Conservation (phyloP, 116 monocot genomes). For the Cymodocea nodosa region DNA sequence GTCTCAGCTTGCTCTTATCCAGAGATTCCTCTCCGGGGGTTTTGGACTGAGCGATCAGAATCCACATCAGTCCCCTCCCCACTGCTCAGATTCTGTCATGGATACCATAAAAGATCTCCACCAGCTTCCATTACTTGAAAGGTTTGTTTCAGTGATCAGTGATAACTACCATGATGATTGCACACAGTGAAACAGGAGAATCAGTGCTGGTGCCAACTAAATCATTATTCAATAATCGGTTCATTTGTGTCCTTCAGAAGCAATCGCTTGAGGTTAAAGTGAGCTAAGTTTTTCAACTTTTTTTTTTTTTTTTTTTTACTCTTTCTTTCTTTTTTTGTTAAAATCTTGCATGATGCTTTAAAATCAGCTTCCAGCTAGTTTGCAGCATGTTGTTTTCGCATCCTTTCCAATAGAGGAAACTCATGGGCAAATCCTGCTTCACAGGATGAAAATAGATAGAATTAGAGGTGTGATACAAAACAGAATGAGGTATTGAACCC, state of each 20-base stretch:
- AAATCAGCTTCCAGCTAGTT: not conserved
- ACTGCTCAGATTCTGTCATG: conserved; percentile 55
- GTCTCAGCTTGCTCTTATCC: conserved; percentile 82
- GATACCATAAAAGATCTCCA: conserved; percentile 91
- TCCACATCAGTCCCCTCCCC: conserved; percentile 49
- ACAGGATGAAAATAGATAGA: not conserved
- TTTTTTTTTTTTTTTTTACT: no score
- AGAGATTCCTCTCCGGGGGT: conserved; percentile 77
- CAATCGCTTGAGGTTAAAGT: not conserved
- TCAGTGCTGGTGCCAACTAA: not conserved
- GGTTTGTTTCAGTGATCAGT: conserved; percentile 94
- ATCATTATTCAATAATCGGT: not conserved
- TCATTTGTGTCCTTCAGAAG: not conserved
- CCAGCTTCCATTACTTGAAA: conserved; percentile 98
- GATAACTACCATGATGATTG: conserved; percentile 82
- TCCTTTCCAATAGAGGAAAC: not conserved
- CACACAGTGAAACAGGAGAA: conserved; percentile 33
- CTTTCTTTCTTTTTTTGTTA: no score
- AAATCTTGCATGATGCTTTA: not conserved
- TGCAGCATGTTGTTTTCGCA: not conserved
- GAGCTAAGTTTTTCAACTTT: not conserved
- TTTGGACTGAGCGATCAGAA: conserved; percentile 33
- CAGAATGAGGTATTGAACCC: not conserved
- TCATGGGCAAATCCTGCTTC: not conserved
- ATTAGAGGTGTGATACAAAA: not conserved